Percentiles rank a stretch among this genome's conserved stretches.
Evolutionary conservation across 179 eudicot species (phyloP).

Genomic region (Carnegiea gigantea): DNA sequence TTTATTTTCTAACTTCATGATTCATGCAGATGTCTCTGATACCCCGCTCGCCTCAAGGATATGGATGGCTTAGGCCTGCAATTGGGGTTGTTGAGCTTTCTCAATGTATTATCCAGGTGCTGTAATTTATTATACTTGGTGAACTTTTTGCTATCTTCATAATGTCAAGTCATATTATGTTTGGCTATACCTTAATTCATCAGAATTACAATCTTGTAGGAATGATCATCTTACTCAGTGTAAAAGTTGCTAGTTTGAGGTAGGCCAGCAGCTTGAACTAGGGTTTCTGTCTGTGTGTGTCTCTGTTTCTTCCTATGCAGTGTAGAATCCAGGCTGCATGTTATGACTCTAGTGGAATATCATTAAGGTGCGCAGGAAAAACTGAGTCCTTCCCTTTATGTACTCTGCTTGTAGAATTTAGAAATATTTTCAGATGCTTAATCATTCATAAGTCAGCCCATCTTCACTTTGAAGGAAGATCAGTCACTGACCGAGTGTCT

Average conservation of each 20-base stretch:
- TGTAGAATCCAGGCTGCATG: neutral
- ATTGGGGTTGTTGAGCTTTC: slow-evolving; percentile 90
- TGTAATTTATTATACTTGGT: slow-evolving; percentile 3
- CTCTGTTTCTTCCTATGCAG: neutral
- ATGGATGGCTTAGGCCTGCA: slow-evolving; percentile 98
- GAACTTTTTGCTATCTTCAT: slow-evolving; percentile 2
- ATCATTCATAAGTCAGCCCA: neutral
- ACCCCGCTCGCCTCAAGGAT: slow-evolving; percentile 81
- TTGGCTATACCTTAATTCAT: neutral
- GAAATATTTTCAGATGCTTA: neutral
- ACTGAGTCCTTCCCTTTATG: neutral
- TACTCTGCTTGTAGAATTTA: neutral
- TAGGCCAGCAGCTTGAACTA: neutral
- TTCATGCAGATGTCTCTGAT: slow-evolving; percentile 77
- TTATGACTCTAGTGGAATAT: neutral
- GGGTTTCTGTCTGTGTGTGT: neutral
- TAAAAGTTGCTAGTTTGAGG: neutral
- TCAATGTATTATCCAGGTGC: slow-evolving; percentile 86
- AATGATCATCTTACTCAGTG: slow-evolving; percentile 1
- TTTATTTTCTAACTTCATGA: slow-evolving; percentile 5
- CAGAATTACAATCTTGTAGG: neutral
- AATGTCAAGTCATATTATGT: neutral
- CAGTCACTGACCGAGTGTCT: neutral
- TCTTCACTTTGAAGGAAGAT: neutral
- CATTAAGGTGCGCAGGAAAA: neutral